phyloP scores from a whole-genome alignment of 805 yeast genomes.

The Sugiyamaella marilandica region DNA sequence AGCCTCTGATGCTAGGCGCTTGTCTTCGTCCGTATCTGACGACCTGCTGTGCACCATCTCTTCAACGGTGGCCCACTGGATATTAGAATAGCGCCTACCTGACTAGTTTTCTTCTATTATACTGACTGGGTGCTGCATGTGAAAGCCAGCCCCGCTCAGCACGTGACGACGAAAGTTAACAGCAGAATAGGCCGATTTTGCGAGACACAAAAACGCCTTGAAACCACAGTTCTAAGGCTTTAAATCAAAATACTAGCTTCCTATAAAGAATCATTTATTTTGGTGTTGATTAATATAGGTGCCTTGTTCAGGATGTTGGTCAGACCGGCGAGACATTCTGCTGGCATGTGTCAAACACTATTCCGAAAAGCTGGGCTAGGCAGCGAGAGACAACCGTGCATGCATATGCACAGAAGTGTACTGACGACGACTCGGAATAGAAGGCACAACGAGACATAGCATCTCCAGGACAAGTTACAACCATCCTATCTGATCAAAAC shows the following conservation, averaged over 20 bases:
- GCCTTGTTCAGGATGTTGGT: no score
- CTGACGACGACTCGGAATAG: no score
- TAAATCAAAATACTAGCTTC: no score
- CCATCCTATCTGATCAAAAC: no score
- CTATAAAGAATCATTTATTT: no score
- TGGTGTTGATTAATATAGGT: no score
- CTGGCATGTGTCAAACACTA: not conserved
- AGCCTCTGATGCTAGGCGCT: conserved; percentile 29
- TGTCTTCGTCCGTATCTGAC: not conserved
- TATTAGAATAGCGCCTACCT: not conserved
- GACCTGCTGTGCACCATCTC: not conserved
- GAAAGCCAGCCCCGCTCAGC: conserved; percentile 2
- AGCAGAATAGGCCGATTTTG: no score
- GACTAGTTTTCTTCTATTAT: not conserved
- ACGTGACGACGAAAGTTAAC: not conserved
- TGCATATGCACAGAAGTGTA: not conserved
- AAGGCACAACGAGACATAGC: no score
- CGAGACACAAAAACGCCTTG: no score
- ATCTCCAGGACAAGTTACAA: no score
- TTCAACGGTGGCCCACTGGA: not conserved
- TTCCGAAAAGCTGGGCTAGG: not conserved
- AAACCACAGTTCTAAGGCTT: no score
- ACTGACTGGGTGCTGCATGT: not conserved
- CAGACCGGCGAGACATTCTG: no score
- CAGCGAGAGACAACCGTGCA: not conserved